These are phyloP conservation scores for Tuber magnatum DNA, from an alignment of 495 filamentous ascomycete species.

Conservation along the genomic window DNA sequence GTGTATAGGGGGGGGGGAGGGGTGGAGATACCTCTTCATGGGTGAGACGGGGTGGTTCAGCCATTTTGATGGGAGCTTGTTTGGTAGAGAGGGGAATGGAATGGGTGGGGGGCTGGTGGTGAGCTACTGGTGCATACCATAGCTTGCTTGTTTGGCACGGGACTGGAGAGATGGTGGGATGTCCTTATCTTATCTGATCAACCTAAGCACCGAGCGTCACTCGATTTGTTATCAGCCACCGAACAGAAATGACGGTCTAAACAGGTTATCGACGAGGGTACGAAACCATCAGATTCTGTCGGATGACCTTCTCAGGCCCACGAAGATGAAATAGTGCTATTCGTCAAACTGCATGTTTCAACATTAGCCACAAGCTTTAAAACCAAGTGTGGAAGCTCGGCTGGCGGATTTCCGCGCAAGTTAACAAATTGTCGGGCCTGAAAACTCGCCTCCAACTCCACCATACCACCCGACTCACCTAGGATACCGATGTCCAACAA, in stretches of 20 bases:
- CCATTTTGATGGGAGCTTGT: not conserved
- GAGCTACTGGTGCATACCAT: not conserved
- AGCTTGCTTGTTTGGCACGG: not conserved
- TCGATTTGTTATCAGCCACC: not conserved
- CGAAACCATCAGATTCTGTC: not conserved
- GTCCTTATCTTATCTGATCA: not conserved
- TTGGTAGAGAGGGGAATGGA: not conserved
- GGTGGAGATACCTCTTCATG: constrained; percentile 11
- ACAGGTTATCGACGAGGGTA: not conserved
- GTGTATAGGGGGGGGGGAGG: not conserved
- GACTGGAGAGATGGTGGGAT: not conserved
- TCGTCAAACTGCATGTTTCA: not conserved
- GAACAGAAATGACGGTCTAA: not conserved
- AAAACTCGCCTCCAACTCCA: not conserved
- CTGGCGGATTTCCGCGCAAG: not conserved
- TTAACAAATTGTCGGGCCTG: not conserved
- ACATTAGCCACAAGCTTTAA: not conserved
- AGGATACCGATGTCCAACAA: not conserved
- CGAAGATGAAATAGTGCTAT: not conserved
- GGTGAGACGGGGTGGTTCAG: constrained; percentile 6
- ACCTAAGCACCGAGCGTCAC: not conserved
- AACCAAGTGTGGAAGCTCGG: not conserved
- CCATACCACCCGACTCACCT: not conserved
- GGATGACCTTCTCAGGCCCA: not conserved
- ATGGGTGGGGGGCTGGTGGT: not conserved